These are phyloP conservation scores for Monilinia fructicola DNA, from an alignment of 2,329 filamentous ascomycete species.

Conservation along the genomic window DNA sequence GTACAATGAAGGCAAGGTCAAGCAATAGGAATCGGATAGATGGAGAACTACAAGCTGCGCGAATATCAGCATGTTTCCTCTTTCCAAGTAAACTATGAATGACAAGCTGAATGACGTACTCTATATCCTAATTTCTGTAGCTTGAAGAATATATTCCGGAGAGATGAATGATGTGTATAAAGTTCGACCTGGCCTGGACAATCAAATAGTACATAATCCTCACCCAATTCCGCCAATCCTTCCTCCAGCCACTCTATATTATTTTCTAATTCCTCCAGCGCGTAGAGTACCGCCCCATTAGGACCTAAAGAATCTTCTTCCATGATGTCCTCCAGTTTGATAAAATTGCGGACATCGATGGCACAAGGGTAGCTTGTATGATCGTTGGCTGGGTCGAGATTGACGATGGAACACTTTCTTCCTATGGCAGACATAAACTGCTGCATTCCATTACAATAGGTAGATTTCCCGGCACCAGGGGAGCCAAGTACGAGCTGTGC, in stretches of 20 bases:
- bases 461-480: constrained; percentile 93
- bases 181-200: constrained; percentile 96
- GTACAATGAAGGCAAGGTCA: constrained; percentile 91
- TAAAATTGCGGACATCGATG: constrained; percentile 83
- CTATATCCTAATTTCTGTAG: constrained; percentile 90
- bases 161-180: constrained; percentile 89
- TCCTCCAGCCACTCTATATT: constrained; percentile 92
- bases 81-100: neutral
- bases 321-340: constrained; percentile 96
- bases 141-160: constrained; percentile 88
- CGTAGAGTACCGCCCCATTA: constrained; percentile 90
- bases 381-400: constrained; percentile 96
- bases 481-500: constrained; percentile 78
- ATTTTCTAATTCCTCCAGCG: constrained; percentile 89
- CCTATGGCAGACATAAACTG: constrained; percentile 97
- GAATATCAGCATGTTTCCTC: constrained; percentile 33
- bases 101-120: constrained; percentile 54
- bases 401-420: constrained; percentile 90
- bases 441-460: constrained; percentile 98
- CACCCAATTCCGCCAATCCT: constrained; percentile 73
- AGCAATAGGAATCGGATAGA: constrained; percentile 88
- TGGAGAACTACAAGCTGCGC: constrained; percentile 85
- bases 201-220: constrained; percentile 94
- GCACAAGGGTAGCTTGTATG: constrained; percentile 84
- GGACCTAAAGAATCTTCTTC: constrained; percentile 83